Evolutionary conservation across 2,329 filamentous ascomycete genomes (phyloP).

Genomic region (Xylariales sp.): DNA sequence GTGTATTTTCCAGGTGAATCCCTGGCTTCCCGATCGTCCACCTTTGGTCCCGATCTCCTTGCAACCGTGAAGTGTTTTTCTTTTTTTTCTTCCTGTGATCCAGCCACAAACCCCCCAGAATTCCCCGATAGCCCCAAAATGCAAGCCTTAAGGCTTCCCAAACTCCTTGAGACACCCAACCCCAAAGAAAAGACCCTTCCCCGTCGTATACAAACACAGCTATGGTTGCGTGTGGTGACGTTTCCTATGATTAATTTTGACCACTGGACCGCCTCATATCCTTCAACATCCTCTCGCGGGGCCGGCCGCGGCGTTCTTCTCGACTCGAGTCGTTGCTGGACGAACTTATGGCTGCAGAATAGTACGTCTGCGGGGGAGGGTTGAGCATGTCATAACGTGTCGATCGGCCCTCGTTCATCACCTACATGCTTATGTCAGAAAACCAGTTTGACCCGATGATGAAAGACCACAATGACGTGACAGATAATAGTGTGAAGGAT

Average conservation of each 20-base stretch:
- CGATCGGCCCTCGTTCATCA: conserved; percentile 20
- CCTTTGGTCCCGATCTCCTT: too few species aligned
- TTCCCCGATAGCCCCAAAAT: too few species aligned
- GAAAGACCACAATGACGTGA: not conserved
- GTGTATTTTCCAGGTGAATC: too few species aligned
- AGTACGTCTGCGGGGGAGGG: not conserved
- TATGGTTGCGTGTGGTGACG: not conserved
- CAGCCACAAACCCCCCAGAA: too few species aligned
- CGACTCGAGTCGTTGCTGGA: conserved; percentile 9
- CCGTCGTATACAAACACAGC: too few species aligned
- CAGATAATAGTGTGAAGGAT: not conserved
- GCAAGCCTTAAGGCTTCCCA: too few species aligned
- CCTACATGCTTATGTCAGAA: too few species aligned
- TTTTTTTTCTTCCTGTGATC: too few species aligned
- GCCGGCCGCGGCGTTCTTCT: conserved; percentile 8
- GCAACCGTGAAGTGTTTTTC: too few species aligned
- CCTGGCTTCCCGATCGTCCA: too few species aligned
- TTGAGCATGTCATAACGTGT: conserved; percentile 11
- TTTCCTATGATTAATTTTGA: not conserved
- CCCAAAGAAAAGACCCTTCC: not conserved
- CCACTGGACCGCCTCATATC: conserved; percentile 2
- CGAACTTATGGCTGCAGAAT: conserved; percentile 4
- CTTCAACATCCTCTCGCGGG: conserved; percentile 6
- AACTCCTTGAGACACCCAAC: not conserved
- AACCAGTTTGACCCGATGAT: not conserved